These are phyloP conservation scores for Lasiodiplodia hormozganensis DNA, from an alignment of 2,329 filamentous ascomycete species.

Conservation along the genomic window DNA sequence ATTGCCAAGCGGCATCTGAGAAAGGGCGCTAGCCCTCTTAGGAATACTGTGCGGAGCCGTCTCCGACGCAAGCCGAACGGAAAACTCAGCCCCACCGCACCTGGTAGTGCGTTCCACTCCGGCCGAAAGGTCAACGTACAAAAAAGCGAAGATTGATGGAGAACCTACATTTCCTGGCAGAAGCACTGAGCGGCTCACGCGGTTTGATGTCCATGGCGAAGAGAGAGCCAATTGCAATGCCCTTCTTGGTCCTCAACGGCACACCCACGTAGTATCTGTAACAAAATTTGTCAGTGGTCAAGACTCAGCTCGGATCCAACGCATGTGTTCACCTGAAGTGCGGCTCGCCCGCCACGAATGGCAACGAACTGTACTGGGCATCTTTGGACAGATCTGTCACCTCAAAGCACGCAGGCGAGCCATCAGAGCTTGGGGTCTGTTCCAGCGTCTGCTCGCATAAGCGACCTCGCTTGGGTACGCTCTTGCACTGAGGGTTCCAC, in stretches of 20 bases:
- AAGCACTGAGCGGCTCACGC: constrained; percentile 34
- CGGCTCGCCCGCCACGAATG: constrained; percentile 40
- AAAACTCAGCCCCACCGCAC: neutral
- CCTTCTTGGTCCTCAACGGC: constrained; percentile 41
- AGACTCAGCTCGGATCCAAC: too few species aligned
- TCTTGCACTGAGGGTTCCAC: constrained; percentile 34
- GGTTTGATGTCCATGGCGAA: constrained; percentile 40
- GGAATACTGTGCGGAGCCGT: neutral
- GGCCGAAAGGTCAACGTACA: neutral
- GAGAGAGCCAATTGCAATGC: constrained; percentile 43
- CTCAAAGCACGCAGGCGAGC: constrained; percentile 49
- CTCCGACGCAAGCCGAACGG: neutral
- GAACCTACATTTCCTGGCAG: constrained; percentile 32
- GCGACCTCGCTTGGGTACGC: constrained; percentile 43
- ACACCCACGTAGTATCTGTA: constrained; percentile 43
- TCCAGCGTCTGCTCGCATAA: constrained; percentile 45
- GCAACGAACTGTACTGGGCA: constrained; percentile 40
- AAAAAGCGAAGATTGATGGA: neutral
- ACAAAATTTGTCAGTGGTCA: neutral
- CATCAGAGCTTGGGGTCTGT: constrained; percentile 33
- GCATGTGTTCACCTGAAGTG: constrained; percentile 30
- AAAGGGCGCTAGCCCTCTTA: neutral
- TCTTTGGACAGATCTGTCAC: constrained; percentile 44
- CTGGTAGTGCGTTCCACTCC: neutral
- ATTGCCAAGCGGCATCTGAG: neutral